Base-by-base conservation (phyloP, 2,329 filamentous ascomycete genomes). In the Sporothrix luriei region DNA sequence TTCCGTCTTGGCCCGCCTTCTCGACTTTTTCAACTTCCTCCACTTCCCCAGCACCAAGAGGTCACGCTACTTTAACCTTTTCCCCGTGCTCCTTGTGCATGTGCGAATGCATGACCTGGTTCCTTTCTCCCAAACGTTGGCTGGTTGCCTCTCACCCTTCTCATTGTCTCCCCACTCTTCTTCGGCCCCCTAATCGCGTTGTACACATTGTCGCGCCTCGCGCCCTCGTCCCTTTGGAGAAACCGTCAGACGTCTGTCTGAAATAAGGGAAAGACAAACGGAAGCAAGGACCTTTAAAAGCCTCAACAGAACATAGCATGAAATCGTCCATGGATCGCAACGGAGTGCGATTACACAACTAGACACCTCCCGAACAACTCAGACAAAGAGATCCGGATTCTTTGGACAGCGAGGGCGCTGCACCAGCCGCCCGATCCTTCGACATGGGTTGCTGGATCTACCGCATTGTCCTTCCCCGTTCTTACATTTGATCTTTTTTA, bases 371-470 rank as follows among this genome's bases (percentile, higher is more conserved):
- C n/a, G 59, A 48, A 29, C 59, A 40, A n/a, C n/a, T n/a, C n/a
- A n/a, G n/a, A n/a, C 5, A 48, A 48, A 49, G 38, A 46, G 55
- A 33, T 48, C 24, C 21, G 10, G 43, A 46, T n/a, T 49, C 24
- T 33, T 49, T 29, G 43, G 21, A 49, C 16, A 9, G 24, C 13
- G 40, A 46, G 13, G 16, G 59, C 40, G 11, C 6, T 40, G 40
- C 59, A 13, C 59, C 21, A 62, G 14, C 48, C 64, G 49, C 64
- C 64, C 38, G 64, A 66, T 67, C 65, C 52, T 38, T 67, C 65
- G 65, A 51, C 51, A 67, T 57, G 51, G 51, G n/a, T 66, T 24
- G 40, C 33, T 65, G 16, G 49, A 54, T 55, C 64, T 49, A 65
- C 26, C 24, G 46, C 19, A 19, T 24, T 33, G 26, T 49, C 16